These are phyloP conservation scores for Cladophialophora bantiana DNA, from an alignment of 2,329 filamentous ascomycete genomes.

Conservation along the genomic window DNA sequence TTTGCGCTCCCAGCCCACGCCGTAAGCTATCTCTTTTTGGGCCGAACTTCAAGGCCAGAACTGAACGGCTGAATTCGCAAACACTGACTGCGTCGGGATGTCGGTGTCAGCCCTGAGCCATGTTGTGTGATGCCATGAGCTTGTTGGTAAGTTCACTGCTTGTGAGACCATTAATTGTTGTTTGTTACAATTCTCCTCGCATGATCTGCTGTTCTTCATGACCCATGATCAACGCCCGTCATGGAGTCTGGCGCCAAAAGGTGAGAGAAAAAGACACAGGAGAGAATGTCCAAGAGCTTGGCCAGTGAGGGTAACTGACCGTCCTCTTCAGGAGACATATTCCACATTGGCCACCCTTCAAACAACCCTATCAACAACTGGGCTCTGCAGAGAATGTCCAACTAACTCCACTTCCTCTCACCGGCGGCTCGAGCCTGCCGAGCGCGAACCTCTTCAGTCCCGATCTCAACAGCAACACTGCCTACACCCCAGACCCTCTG, in stretches of 20 bases:
- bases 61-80: neutral
- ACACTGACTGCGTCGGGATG: constrained; percentile 10
- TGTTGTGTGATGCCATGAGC: constrained; percentile 1
- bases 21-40: constrained; percentile 16
- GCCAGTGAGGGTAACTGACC: constrained; percentile 13
- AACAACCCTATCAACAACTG: constrained; percentile 38
- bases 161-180: constrained; percentile 1
- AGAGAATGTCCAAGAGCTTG: neutral
- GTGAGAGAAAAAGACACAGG: constrained; percentile 18
- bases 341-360: constrained; percentile 36
- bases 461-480: constrained; percentile 30
- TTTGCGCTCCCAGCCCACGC: constrained; percentile 16
- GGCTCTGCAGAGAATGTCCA: constrained; percentile 35
- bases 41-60: constrained; percentile 13
- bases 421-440: constrained; percentile 29
- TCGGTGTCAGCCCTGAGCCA: constrained; percentile 16
- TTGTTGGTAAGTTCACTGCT: constrained; percentile 7
- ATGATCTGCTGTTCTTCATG: constrained; percentile 19
- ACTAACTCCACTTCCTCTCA: constrained; percentile 33
- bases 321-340: constrained; percentile 30
- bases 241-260: constrained; percentile 33
- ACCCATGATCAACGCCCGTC: constrained; percentile 8
- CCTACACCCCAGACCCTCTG: constrained; percentile 34
- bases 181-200: constrained; percentile 2
- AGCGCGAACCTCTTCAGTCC: constrained; percentile 35